Evolutionary conservation across 192 early-diverging fungal species (phyloP).

Genomic region (Phycomyces nitens): DNA sequence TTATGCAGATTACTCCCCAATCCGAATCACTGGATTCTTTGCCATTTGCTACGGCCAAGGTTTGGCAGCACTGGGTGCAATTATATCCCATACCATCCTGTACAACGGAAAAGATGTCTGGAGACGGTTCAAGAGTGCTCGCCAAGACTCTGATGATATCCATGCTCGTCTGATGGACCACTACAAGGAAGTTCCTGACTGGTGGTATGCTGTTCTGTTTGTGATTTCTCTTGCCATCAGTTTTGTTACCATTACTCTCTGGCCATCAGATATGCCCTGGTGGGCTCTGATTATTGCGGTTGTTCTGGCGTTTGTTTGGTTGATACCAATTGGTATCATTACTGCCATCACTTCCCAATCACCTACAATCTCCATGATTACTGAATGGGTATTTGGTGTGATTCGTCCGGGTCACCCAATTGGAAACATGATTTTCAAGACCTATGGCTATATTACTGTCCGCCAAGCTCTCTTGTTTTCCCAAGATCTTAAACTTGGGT

Average conservation of each 20-base stretch:
- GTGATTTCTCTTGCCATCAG: conserved; percentile 47
- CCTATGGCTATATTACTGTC: conserved; percentile 55
- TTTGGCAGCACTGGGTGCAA: conserved; percentile 63
- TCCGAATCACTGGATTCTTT: conserved; percentile 67
- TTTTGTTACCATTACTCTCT: conserved; percentile 45
- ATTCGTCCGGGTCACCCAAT: conserved; percentile 60
- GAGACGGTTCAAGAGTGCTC: conserved; percentile 53
- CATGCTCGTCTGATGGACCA: conserved; percentile 70
- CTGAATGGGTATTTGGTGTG: conserved; percentile 67
- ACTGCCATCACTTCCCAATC: conserved; percentile 57
- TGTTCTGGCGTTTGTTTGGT: conserved; percentile 46
- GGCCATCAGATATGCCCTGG: conserved; percentile 57
- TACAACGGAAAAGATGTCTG: conserved; percentile 70
- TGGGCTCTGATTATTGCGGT: conserved; percentile 55
- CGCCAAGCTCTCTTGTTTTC: conserved; percentile 60
- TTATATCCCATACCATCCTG: conserved; percentile 60
- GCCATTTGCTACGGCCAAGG: conserved; percentile 64
- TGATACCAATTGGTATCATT: conserved; percentile 62
- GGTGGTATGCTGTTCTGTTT: conserved; percentile 70
- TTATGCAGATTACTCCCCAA: conserved; percentile 57
- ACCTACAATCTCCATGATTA: conserved; percentile 58
- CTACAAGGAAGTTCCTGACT: conserved; percentile 74
- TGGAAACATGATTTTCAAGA: conserved; percentile 70
- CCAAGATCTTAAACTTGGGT: conserved; percentile 68
- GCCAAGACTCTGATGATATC: conserved; percentile 62